Percentiles rank a stretch among this genome's conserved stretches.
Conservation (phyloP, 2,329 filamentous ascomycete species). For the Sporothrix inflata region DNA sequence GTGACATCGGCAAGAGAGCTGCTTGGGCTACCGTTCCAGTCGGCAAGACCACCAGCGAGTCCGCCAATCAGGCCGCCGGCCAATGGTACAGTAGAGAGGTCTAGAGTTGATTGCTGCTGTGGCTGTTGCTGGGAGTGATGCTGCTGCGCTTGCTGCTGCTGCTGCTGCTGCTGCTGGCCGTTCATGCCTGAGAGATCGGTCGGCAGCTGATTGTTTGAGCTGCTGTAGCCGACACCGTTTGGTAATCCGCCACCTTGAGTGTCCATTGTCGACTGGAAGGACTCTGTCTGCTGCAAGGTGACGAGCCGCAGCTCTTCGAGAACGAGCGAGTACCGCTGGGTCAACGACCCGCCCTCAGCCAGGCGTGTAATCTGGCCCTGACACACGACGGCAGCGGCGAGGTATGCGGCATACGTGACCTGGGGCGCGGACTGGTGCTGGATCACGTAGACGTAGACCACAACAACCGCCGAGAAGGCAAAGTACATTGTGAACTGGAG, state of each 20-base stretch:
- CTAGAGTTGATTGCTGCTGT: not conserved
- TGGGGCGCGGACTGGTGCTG: conserved; percentile 41
- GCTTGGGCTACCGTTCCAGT: conserved; percentile 26
- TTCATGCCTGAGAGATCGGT: not conserved
- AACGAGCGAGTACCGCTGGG: conserved; percentile 38
- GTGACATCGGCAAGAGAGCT: conserved; percentile 27
- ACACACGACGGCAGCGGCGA: conserved; percentile 46
- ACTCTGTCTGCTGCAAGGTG: conserved; percentile 10
- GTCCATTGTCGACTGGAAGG: not conserved
- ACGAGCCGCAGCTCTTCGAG: conserved; percentile 28
- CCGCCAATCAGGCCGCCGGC: not conserved
- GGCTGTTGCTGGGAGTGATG: not conserved
- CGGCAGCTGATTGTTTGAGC: not conserved
- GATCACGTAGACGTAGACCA: conserved; percentile 51
- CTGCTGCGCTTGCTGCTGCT: not conserved
- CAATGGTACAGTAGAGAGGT: not conserved
- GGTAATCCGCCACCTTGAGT: not conserved
- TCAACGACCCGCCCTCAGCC: conserved; percentile 45
- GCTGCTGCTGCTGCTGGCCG: not conserved
- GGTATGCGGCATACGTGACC: conserved; percentile 39
- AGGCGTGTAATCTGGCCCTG: conserved; percentile 46
- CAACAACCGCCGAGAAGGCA: conserved; percentile 49
- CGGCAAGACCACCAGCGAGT: not conserved
- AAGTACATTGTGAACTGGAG: conserved; percentile 47
- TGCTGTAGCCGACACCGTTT: not conserved